Evolutionary conservation across 768 basidiomycete species (phyloP).

Genomic region (Hygrocybe punicea): DNA sequence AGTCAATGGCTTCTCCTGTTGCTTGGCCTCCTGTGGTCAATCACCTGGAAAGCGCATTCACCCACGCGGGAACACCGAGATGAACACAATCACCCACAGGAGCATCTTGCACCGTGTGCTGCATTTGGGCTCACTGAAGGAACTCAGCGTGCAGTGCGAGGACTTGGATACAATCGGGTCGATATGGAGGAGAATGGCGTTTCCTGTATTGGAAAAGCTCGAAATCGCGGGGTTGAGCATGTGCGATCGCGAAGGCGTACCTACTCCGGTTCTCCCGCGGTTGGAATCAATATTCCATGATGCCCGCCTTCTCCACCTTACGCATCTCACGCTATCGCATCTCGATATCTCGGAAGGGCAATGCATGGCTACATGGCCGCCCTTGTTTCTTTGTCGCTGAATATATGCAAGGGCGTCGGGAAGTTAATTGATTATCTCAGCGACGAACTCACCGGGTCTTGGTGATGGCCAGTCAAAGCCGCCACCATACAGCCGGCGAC

Average conservation of each 20-base stretch:
- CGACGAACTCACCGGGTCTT: conserved; percentile 18
- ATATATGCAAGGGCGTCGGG: conserved; percentile 43
- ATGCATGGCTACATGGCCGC: conserved; percentile 53
- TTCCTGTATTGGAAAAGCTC: conserved; percentile 45
- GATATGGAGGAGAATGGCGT: conserved; percentile 42
- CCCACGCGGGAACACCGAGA: conserved; percentile 15
- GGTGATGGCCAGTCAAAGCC: no score
- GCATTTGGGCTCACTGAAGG: conserved; percentile 36
- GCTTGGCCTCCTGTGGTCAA: conserved; percentile 28
- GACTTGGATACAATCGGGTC: conserved; percentile 38
- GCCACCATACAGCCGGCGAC: no score
- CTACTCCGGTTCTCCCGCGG: conserved; percentile 32
- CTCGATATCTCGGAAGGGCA: conserved; percentile 42
- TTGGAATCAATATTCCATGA: conserved; percentile 55
- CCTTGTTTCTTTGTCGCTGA: conserved; percentile 46
- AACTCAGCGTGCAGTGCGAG: conserved; percentile 43
- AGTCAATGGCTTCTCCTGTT: no score
- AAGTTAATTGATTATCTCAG: conserved; percentile 42
- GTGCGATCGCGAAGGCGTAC: neutral
- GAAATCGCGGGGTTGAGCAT: conserved; percentile 41
- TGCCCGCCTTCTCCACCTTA: conserved; percentile 50
- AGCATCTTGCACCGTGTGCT: conserved; percentile 27
- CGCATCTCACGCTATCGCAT: conserved; percentile 49
- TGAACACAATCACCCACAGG: conserved; percentile 9
- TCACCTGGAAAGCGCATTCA: conserved; percentile 32